These are phyloP conservation scores for Pichia sp. DNA, from an alignment of 1,139 yeast species.

Conservation along the genomic window DNA sequence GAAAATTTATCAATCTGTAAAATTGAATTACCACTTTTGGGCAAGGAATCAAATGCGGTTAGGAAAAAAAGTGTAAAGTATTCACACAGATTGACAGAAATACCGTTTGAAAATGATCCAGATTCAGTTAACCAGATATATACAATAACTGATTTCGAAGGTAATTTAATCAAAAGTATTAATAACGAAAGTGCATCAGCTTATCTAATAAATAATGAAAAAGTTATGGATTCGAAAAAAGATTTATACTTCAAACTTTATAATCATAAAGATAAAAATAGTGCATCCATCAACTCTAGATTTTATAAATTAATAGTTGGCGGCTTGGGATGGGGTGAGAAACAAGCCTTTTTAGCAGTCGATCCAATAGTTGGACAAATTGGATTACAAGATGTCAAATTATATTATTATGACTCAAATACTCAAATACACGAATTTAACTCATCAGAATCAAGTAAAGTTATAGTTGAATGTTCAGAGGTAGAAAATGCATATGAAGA, in stretches of 20 bases:
- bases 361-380: conserved; percentile 24
- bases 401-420: conserved; percentile 18
- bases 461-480: conserved; percentile 32
- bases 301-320: conserved; percentile 24
- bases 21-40: neutral
- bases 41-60: neutral
- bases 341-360: conserved; percentile 26
- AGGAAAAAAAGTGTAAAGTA: conserved; percentile 1
- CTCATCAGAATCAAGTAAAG: neutral
- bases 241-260: conserved; percentile 22
- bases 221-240: conserved; percentile 40
- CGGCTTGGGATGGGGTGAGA: conserved; percentile 30
- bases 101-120: conserved; percentile 14
- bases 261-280: conserved; percentile 1
- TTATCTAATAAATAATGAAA: conserved; percentile 38
- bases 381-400: conserved; percentile 16
- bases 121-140: conserved; percentile 17
- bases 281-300: conserved; percentile 9
- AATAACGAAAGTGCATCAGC: conserved; percentile 43
- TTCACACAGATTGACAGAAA: conserved; percentile 16
- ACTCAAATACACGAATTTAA: neutral
- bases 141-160: conserved; percentile 38
- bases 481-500: conserved; percentile 29
- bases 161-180: conserved; percentile 45
- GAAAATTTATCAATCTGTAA: conserved; percentile 6